Conservation (phyloP, 257 asterid species). For the Plectranthus barbatus region DNA sequence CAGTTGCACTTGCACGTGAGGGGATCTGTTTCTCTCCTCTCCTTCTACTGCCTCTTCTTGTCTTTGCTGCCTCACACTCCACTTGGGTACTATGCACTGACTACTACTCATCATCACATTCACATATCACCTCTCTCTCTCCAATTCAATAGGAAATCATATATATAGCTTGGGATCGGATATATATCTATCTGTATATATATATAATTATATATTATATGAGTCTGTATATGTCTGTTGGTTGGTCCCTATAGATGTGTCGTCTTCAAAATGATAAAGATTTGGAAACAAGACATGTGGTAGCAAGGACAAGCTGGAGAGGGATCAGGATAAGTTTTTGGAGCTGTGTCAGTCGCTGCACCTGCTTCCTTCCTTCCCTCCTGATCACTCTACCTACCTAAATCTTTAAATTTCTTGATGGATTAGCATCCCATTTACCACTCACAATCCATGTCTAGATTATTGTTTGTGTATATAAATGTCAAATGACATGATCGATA, state of each 20-base stretch:
- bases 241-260: conserved; percentile 33
- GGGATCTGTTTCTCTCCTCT: conserved; percentile 27
- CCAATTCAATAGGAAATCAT: not conserved
- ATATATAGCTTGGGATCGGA: no score
- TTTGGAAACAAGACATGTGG: conserved; percentile 45
- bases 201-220: no score
- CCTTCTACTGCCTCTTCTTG: conserved; percentile 24
- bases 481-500: no score
- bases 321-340: conserved; percentile 20
- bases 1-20: no score
- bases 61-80: conserved; percentile 46
- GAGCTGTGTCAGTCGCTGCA: not conserved
- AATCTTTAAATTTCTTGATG: no score
- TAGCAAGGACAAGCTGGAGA: conserved; percentile 20
- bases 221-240: not conserved
- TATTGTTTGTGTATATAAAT: no score
- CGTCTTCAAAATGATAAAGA: conserved; percentile 25
- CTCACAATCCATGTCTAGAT: no score
- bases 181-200: no score
- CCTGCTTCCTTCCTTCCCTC: no score
- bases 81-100: conserved; percentile 35
- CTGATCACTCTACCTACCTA: no score
- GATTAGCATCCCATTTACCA: no score
- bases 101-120: conserved; percentile 15
- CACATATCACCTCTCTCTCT: not conserved